Percentiles rank a stretch among this genome's conserved stretches.
Conservation (phyloP, 257 asterid genomes). For the Ligustrum vulgare region DNA sequence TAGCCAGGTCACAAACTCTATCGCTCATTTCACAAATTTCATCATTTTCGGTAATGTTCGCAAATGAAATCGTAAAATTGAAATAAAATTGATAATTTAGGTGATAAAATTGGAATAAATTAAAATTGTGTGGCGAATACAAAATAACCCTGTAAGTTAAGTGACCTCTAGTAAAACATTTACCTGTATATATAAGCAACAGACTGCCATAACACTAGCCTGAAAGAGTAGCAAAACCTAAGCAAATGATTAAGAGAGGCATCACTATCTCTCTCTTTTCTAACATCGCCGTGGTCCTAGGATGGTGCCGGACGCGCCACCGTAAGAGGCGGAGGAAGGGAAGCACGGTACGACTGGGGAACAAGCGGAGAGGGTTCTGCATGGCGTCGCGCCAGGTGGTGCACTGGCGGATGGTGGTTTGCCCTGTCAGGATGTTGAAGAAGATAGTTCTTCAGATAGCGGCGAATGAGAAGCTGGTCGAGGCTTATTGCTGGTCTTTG, state of each 20-base stretch:
- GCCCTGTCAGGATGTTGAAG: conserved; percentile 49
- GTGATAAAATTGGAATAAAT: not conserved
- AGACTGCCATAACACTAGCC: not conserved
- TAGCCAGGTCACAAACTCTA: not conserved
- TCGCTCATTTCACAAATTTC: not conserved
- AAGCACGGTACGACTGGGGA: conserved; percentile 51
- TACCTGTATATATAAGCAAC: not conserved
- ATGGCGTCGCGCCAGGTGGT: conserved; percentile 52
- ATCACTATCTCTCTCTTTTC: conserved; percentile 38
- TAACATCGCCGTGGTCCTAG: conserved; percentile 45
- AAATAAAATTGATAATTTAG: not conserved
- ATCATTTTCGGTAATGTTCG: not conserved
- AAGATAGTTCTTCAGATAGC: conserved; percentile 50
- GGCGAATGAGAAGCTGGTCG: conserved; percentile 37
- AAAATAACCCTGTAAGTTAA: not conserved
- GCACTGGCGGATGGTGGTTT: conserved; percentile 47
- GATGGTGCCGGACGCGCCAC: conserved; percentile 43
- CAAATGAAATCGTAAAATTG: too few species aligned
- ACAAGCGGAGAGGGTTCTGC: conserved; percentile 55
- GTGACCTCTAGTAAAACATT: not conserved
- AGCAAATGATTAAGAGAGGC: conserved; percentile 42
- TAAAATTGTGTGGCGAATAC: not conserved
- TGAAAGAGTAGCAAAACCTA: not conserved
- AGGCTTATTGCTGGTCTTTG: conserved; percentile 59
- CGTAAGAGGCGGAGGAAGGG: conserved; percentile 47